Evolutionary conservation across 768 basidiomycete genomes (phyloP), one percentile per base, ranked within the genome.

Genomic region (Trametes villosa): DNA sequence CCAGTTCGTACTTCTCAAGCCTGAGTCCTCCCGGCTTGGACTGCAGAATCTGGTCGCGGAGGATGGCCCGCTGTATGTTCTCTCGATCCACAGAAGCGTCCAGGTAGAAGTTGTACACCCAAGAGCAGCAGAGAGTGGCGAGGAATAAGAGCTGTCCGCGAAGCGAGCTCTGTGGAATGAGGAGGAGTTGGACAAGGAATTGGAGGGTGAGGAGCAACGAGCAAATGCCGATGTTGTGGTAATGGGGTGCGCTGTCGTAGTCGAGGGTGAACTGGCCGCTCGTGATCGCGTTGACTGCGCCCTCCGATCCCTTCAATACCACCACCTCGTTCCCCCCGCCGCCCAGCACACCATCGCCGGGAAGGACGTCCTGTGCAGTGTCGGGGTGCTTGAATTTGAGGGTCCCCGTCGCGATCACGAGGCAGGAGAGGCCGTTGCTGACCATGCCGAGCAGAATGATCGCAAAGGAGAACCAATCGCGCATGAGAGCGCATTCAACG

Each of bases 61-160:
- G 40, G 38, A 61, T 61, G 3, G 31, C 18, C 44, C 47, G 8
- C 40, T 61, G 59, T 11, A 61, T 54, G 15, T 34, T 40, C 20
- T 54, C 53, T 17, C 38, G 29, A 47, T 61, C 59, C 6, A 61
- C 11, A 1, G 59, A 61, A 5, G 59, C 40, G 20, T n/a, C 53
- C 26, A 61, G 36, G 12, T 42, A 55, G 27, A 53, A 47, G 31
- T 47, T 61, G 46, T 61, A 61, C n/a, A 8, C 29, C 53, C 59
- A 61, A 1, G 59, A 47, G 30, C 36, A 38, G 34, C 46, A 46
- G 24, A 61, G 53, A 7, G 53, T 47, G 13, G 26, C 38, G 18
- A 61, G 44, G 46, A 61, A 61, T 9, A 55, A n/a, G 36, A 61
- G 33, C 38, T 61, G 59, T 12, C 59, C 59, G 29, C 22, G 52